Conservation (phyloP, 768 basidiomycete genomes). For the Artomyces pyxidatus region DNA sequence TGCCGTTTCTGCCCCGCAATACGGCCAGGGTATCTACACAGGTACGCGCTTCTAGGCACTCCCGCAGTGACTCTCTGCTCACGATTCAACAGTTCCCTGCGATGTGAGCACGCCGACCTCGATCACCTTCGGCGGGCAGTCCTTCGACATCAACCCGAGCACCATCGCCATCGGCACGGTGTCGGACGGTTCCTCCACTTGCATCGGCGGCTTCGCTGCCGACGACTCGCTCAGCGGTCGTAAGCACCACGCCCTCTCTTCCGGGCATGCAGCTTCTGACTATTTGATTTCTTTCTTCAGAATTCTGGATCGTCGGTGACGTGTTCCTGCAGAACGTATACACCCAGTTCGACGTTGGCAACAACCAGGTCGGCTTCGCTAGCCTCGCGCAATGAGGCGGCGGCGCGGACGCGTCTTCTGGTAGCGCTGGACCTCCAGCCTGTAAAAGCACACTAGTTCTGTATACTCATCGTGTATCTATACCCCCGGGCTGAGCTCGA, state of each 20-base stretch:
- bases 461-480: too few species aligned
- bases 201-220: slow-evolving; percentile 13
- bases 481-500: too few species aligned
- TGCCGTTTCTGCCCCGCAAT: too few species aligned
- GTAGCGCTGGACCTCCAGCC: too few species aligned
- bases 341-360: slow-evolving; percentile 5
- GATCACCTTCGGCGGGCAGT: slow-evolving; percentile 23
- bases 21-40: neutral
- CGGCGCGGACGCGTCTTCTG: too few species aligned
- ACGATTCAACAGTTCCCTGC: slow-evolving; percentile 18
- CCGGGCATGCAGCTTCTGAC: too few species aligned
- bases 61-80: neutral
- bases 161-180: slow-evolving; percentile 20
- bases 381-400: neutral
- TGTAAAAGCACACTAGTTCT: too few species aligned
- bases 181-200: slow-evolving; percentile 15
- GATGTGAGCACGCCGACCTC: slow-evolving; percentile 14
- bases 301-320: neutral
- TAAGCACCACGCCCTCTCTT: neutral
- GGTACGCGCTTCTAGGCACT: neutral
- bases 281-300: neutral
- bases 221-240: neutral
- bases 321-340: slow-evolving; percentile 1
- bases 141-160: slow-evolving; percentile 18
- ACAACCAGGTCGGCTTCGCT: slow-evolving; percentile 8